These are phyloP conservation scores for Candida ipomoeae DNA, from an alignment of 805 yeast genomes.

Conservation along the genomic window DNA sequence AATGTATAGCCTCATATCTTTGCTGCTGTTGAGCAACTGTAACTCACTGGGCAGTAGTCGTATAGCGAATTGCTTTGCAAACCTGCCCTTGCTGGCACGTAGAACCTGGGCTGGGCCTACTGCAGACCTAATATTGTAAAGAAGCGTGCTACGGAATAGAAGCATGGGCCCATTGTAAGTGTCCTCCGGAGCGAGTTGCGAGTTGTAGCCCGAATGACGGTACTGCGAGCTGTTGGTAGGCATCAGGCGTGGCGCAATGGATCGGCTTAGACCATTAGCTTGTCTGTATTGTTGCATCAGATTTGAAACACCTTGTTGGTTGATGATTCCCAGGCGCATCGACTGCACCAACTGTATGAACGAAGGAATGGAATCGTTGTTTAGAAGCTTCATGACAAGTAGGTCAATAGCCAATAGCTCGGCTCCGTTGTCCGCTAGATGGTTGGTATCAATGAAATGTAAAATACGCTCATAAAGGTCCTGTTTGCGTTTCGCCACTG, in stretches of 20 bases:
- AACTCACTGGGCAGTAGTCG: slow-evolving; percentile 41
- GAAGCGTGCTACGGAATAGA: slow-evolving; percentile 53
- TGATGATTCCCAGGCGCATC: slow-evolving; percentile 26
- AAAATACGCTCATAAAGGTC: slow-evolving; percentile 54
- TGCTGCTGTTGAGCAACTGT: slow-evolving; percentile 23
- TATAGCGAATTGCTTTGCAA: slow-evolving; percentile 34
- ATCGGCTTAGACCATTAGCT: background rate
- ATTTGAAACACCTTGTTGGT: slow-evolving; percentile 3
- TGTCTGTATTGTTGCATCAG: slow-evolving; percentile 8
- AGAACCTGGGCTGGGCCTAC: slow-evolving; percentile 46
- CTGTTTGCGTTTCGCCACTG: slow-evolving; percentile 53
- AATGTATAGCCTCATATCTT: slow-evolving; percentile 40
- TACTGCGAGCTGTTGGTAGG: background rate
- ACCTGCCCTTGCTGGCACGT: slow-evolving; percentile 44
- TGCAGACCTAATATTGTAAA: slow-evolving; percentile 46
- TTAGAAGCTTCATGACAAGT: slow-evolving; percentile 36
- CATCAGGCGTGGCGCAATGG: background rate
- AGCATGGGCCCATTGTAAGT: slow-evolving; percentile 33
- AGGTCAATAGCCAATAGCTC: slow-evolving; percentile 44
- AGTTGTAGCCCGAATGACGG: background rate
- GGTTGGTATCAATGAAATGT: slow-evolving; percentile 42
- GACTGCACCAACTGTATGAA: slow-evolving; percentile 28
- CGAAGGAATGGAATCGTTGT: slow-evolving; percentile 35
- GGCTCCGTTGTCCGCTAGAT: slow-evolving; percentile 35
- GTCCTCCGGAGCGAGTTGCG: background rate